Evolutionary conservation across 2,329 filamentous ascomycete species (phyloP), one percentile per base, ranked within the genome.

Genomic region (Sarocladiaceae sp.): DNA sequence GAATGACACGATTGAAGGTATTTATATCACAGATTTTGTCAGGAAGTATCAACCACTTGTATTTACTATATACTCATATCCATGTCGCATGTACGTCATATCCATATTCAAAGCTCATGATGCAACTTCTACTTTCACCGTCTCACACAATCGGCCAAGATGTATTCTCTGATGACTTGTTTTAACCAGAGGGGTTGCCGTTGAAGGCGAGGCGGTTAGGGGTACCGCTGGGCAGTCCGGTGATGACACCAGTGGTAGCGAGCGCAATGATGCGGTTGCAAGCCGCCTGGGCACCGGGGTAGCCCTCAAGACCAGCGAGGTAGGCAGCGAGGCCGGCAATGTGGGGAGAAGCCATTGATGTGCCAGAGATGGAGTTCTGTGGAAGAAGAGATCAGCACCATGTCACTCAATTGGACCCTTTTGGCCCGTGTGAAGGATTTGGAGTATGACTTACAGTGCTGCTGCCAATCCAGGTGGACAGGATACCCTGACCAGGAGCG

Each of bases 131-230:
- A n/a, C 12, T 5, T 12, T 36, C 33, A n/a, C n/a, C n/a, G n/a
- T n/a, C n/a, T n/a, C n/a, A n/a, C n/a, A n/a, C n/a, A n/a, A n/a
- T n/a, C n/a, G n/a, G n/a, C n/a, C n/a, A n/a, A n/a, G n/a, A n/a
- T n/a, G n/a, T n/a, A n/a, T n/a, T n/a, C 33, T 36, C 33, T 36
- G 18, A 36, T 36, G 12, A 36, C 15, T 6, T 36, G 7, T 36
- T n/a, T 50, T 50, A 50, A 25, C 31, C 29, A 17, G 47, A 36
- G 20, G 47, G 29, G 47, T 59, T 48, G 54, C 76, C 77, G 67
- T 84, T 83, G 69, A 79, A 82, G 53, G 75, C 77, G 50, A 84
- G 69, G 53, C 70, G 60, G 71, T 83, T 83, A 59, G 63, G 59
- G 50, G 75, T 80, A 56, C 71, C 68, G 55, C 59, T 66, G 50